Evolutionary conservation across 2,329 filamentous ascomycete genomes (phyloP).

Genomic region (Trichoderma sp.): DNA sequence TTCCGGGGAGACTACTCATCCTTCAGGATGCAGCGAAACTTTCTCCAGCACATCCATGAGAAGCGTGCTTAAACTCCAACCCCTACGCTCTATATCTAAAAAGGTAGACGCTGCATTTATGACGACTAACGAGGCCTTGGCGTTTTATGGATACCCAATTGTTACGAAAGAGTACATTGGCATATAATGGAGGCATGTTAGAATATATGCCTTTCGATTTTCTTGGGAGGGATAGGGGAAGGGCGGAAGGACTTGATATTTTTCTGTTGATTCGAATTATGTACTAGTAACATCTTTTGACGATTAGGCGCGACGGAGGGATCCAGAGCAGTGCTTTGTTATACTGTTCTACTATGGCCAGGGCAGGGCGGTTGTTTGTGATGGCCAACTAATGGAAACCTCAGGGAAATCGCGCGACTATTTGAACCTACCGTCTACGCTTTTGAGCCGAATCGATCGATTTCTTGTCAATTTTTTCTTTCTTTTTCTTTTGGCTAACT

Average conservation of each 20-base stretch:
- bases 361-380: neutral
- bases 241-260: neutral
- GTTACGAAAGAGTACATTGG: constrained; percentile 7
- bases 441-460: neutral
- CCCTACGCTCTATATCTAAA: constrained; percentile 28
- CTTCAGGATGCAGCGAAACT: constrained; percentile 69
- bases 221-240: neutral
- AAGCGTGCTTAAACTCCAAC: constrained; percentile 34
- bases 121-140: constrained; percentile 7
- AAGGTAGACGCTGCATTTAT: constrained; percentile 7
- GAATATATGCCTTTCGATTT: neutral
- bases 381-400: constrained; percentile 5
- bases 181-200: constrained; percentile 8
- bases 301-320: constrained; percentile 18
- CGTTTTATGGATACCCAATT: constrained; percentile 18
- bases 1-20: constrained; percentile 77
- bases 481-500: constrained; percentile 1
- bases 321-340: neutral
- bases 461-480: neutral
- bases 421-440: constrained; percentile 15
- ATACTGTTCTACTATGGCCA: neutral
- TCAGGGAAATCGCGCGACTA: constrained; percentile 6
- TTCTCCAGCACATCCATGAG: constrained; percentile 56
- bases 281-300: constrained; percentile 31
- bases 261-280: constrained; percentile 17